A percentile compares a stretch with the other conserved stretches of the same genome.
Conservation (phyloP, 352 stramenopile genomes). For the Pythium monospermum region DNA sequence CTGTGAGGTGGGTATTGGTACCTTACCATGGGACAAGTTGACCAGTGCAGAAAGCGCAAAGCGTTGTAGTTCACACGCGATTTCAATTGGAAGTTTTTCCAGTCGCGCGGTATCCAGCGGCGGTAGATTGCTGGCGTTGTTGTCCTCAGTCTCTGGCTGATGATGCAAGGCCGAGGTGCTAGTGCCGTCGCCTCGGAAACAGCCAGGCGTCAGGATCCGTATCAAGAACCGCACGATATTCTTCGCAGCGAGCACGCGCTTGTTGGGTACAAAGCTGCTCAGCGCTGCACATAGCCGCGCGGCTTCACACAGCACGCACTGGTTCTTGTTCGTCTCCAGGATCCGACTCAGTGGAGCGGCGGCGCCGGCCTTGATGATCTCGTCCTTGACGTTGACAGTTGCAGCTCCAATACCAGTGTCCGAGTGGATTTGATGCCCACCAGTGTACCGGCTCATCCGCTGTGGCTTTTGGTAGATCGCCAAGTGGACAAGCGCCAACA, state of each 20-base stretch:
- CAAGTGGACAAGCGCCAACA: conserved; percentile 64
- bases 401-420: background rate
- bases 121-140: conserved; percentile 1
- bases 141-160: conserved; percentile 4
- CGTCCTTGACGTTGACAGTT: conserved; percentile 37
- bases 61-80: conserved; percentile 32
- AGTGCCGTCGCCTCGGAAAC: background rate
- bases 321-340: conserved; percentile 40
- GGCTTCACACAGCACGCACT: conserved; percentile 50
- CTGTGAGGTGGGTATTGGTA: background rate
- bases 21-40: conserved; percentile 63
- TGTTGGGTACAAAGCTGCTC: conserved; percentile 47
- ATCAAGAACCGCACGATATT: conserved; percentile 47
- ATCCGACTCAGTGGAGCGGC: conserved; percentile 44
- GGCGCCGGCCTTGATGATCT: conserved; percentile 55
- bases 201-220: conserved; percentile 29
- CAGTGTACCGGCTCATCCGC: conserved; percentile 14
- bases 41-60: conserved; percentile 54
- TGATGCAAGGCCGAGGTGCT: too few species aligned
- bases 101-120: conserved; percentile 24
- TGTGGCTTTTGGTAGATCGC: conserved; percentile 45
- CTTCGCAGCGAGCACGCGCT: conserved; percentile 62
- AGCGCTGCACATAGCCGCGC: conserved; percentile 53
- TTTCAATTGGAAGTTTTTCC: conserved; percentile 36
- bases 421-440: background rate